Evolutionary conservation across 768 basidiomycete species (phyloP), one percentile per base, ranked within the genome.

Genomic region (Phaeolepiota aurea): DNA sequence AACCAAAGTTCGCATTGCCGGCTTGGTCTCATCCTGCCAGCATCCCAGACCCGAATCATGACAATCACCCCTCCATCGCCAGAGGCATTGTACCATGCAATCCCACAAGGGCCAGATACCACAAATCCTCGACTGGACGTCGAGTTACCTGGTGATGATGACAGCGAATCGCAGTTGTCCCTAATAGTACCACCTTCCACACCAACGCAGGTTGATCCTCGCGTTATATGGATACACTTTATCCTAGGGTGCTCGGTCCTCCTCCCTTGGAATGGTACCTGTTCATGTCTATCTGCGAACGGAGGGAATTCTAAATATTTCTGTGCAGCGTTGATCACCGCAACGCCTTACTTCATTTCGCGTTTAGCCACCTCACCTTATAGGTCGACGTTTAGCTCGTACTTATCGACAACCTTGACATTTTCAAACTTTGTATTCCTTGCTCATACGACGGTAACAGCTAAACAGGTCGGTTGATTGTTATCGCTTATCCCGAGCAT

Each of bases 251-350:
- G 82, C 42, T 83, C 87, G 14, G 74, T 83, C 3, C 69, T 96
- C 4, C 61, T 96, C 13, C 82, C 87, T 20, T 96, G 91, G 91
- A 94, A 92, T 54, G 89, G 91, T 90, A 56, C 54, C 72, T 54
- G 12, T 42, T 19, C 51, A 16, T 10, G 18, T 21, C 30, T 9
- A 22, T 34, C 9, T 20, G 20, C n/a, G 19, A 13, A 28, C 18
- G 33, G 15, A n/a, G 12, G 15, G 9, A 19, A 16, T 41, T 11
- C 32, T 33, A 20, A 41, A n/a, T n/a, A 10, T 34, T 30, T 9
- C 20, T 22, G 2, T 7, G 12, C 43, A 94, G 91, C 81, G 1
- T 65, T 92, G 53, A 91, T 96, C 18, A 94, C 87, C 21, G 88
- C 84, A 0, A 80, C 80, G 35, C 80, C 90, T 0, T 89, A 82